Percentiles rank a stretch among this genome's conserved stretches.
phyloP scores from a whole-genome alignment of 768 basidiomycete genomes.

The Sutorius australiensis region DNA sequence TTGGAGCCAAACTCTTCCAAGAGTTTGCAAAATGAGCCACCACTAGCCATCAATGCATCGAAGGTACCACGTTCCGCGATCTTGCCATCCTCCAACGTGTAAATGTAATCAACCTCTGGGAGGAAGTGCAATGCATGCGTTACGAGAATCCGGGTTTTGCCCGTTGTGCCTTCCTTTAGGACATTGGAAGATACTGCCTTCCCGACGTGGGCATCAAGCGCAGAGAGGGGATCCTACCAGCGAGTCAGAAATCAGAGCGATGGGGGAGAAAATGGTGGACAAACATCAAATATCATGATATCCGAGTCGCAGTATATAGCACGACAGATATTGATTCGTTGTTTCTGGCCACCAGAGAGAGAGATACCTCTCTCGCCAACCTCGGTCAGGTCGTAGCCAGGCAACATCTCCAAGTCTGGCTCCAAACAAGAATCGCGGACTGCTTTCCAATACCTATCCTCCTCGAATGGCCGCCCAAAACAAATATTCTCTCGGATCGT shows the following conservation, averaged over 20 bases:
- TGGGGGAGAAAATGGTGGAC: constrained; percentile 6
- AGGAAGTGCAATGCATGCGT: constrained; percentile 92
- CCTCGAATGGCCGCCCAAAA: constrained; percentile 81
- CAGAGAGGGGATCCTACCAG: constrained; percentile 73
- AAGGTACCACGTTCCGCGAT: constrained; percentile 83
- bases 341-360: constrained; percentile 77
- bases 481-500: constrained; percentile 88
- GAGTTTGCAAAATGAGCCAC: constrained; percentile 70
- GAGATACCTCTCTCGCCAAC: constrained; percentile 88
- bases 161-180: constrained; percentile 54
- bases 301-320: constrained; percentile 84
- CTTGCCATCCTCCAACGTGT: constrained; percentile 69
- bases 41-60: constrained; percentile 56
- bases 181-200: constrained; percentile 85
- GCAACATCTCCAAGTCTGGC: constrained; percentile 74
- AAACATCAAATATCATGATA: constrained; percentile 77
- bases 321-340: constrained; percentile 82
- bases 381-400: constrained; percentile 76
- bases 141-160: constrained; percentile 83
- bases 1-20: constrained; percentile 74
- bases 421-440: constrained; percentile 75
- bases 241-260: neutral
- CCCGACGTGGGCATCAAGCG: constrained; percentile 90
- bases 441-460: constrained; percentile 78
- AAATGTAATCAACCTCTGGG: constrained; percentile 82